These are phyloP conservation scores for Ophiostoma australiae DNA, from an alignment of 2,329 filamentous ascomycete genomes.

Conservation along the genomic window DNA sequence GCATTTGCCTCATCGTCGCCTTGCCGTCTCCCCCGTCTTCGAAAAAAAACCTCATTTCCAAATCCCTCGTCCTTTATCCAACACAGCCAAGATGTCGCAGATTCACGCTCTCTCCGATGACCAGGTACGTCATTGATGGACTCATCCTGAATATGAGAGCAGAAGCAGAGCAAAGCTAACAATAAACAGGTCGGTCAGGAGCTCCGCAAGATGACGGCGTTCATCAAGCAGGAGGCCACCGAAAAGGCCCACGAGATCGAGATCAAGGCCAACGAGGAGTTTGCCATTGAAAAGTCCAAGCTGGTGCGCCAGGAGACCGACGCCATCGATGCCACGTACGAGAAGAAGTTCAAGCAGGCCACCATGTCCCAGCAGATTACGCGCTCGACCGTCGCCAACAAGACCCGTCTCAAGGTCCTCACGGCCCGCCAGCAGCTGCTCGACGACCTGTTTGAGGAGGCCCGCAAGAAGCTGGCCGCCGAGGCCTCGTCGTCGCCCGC, in stretches of 20 bases:
- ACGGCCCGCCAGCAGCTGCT: slow-evolving; percentile 83
- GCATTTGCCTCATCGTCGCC: background rate
- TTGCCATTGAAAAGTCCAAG: slow-evolving; percentile 98
- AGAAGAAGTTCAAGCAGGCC: slow-evolving; percentile 99
- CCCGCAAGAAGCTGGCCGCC: slow-evolving; percentile 63
- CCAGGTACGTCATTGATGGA: slow-evolving; percentile 58
- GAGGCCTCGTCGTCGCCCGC: slow-evolving; percentile 61
- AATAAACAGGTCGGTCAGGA: slow-evolving; percentile 78
- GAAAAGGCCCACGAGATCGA: slow-evolving; percentile 97
- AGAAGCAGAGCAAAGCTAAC: background rate
- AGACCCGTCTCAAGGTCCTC: slow-evolving; percentile 85
- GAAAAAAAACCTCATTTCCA: slow-evolving; percentile 26
- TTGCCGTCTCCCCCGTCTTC: background rate
- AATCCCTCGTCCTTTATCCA: slow-evolving; percentile 20
- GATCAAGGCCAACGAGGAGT: slow-evolving; percentile 98
- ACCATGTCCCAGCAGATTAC: slow-evolving; percentile 99
- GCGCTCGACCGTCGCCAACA: slow-evolving; percentile 91
- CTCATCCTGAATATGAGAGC: no score
- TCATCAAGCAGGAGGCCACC: slow-evolving; percentile 97
- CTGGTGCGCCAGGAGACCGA: slow-evolving; percentile 93
- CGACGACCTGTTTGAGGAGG: slow-evolving; percentile 80
- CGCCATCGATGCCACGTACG: slow-evolving; percentile 85
- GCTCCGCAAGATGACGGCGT: slow-evolving; percentile 99
- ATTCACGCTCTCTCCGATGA: slow-evolving; percentile 91
- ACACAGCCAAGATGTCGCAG: slow-evolving; percentile 67